Base-by-base conservation (phyloP, 345 rosid species). In the Tarenaya hassleriana region DNA sequence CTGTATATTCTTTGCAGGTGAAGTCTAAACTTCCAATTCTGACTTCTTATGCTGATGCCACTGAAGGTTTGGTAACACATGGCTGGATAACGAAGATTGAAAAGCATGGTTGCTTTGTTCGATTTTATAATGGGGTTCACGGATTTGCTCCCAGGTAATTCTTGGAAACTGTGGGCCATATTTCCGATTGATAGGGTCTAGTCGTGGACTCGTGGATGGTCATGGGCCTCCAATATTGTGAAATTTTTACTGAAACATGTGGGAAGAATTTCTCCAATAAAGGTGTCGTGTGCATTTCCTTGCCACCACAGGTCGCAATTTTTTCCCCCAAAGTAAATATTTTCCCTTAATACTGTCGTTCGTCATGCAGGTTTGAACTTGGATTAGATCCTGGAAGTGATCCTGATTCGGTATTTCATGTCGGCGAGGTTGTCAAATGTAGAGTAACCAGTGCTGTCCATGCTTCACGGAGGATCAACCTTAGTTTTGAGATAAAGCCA, bases 21-120 rank as follows among this genome's bases (percentile, higher is more conserved):
- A 88, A 88, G 64, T 92, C 98, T 8, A 84, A 83, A 66, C 98
- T 74, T 63, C 67, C 77, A 42, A 83, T 92, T 68, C 61, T 92
- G 66, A 76, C 88, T 63, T 84, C 94, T 37, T 92, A 84, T 58
- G 68, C 84, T 58, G 96, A 92, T 72, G 98, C 88, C 61, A 71
- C 75, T 33, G 82, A 77, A 49, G 96, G 96, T 29, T 60, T 88
- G 17, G 65, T 81, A 63, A 79, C 88, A 5, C 98, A 88, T 76
- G 98, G 98, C 52, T 92, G 98, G 98, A 84, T 92, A 67, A 77
- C 90, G 35, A 92, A 84, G 77, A 88, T 81, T 62, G 98, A 88
- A 72, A 79, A 84, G 46, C 86, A 83, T 68, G 98, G 98, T 47
- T 92, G 96, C 80, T 87, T 84, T 48, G 84, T 88, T 60, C 88